Evolutionary conservation across 1,284 basidiomycete species (phyloP).

Genomic region (Trichosporon faecale): DNA sequence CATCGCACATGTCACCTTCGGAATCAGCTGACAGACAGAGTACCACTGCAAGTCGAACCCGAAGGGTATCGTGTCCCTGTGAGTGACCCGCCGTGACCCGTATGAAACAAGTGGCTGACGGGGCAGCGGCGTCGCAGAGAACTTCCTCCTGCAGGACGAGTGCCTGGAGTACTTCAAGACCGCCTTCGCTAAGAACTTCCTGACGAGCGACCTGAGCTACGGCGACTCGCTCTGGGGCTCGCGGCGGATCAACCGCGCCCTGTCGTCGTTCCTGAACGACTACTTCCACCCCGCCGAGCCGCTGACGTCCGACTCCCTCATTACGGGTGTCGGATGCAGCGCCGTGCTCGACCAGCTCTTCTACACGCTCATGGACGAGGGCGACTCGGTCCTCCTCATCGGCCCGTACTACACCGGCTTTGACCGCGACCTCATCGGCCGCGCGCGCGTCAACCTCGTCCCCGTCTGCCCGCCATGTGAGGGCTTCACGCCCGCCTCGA

Average conservation of each 20-base stretch:
- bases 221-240: conserved; percentile 50
- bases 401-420: conserved; percentile 50
- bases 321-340: conserved; percentile 46
- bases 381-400: conserved; percentile 50
- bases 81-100: not conserved
- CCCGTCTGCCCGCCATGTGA: conserved; percentile 40
- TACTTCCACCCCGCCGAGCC: conserved; percentile 37
- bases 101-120: conserved; percentile 3
- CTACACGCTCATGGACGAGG: conserved; percentile 51
- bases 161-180: conserved; percentile 45
- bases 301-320: conserved; percentile 43
- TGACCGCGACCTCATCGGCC: conserved; percentile 45
- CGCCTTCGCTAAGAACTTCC: conserved; percentile 40
- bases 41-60: conserved; percentile 47
- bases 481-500: conserved; percentile 33
- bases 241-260: conserved; percentile 42
- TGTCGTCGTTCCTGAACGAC: conserved; percentile 43
- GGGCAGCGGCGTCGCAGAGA: conserved; percentile 52
- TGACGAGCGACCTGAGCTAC: conserved; percentile 40
- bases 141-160: conserved; percentile 50
- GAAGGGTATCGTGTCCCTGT: conserved; percentile 51
- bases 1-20: too few relatives aligned
- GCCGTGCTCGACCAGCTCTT: conserved; percentile 51
- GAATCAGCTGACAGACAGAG: conserved; percentile 27
- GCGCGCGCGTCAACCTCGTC: conserved; percentile 37